Evolutionary conservation across 2,329 filamentous ascomycete species (phyloP), one percentile per base, ranked within the genome.

Genomic region (Claviceps citrina): DNA sequence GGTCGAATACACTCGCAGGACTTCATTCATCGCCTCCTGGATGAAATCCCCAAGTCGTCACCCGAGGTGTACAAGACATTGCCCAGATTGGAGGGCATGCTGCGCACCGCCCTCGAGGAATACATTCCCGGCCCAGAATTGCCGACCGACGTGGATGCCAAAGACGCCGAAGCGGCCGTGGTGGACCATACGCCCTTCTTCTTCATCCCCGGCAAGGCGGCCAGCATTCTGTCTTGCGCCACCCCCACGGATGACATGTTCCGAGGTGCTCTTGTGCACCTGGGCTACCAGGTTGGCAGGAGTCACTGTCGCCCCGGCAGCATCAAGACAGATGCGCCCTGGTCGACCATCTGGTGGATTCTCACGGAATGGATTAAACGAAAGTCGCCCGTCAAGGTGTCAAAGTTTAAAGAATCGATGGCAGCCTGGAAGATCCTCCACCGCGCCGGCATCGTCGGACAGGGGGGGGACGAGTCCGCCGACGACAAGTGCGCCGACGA

Each of bases 321-420:
- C 52, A 78, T 96, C 60, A 93, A 93, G 64, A 96, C 91, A 0
- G 78, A 96, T 59, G 91, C 91, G 12, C 84, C 87, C 0, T 98
- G 86, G 86, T 68, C 68, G 4, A 78, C 84, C 0, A 73, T 98
- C 36, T 96, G 91, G 87, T 82, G 93, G 55, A 67, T 96, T 22
- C 91, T 96, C 76, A 73, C 84, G 20, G 86, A 94, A 60, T 98
- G 86, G 85, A 75, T 83, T 12, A 73, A 80, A 19, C 85, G 93
- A 55, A 82, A 80, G 51, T 70, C 74, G 0, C 86, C 87, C 0
- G 68, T 93, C 43, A 93, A 83, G 54, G 73, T 78, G 27, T 73
- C 73, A 1, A 75, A 76, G 16, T 67, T 93, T 41, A 81, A 75
- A 50, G 68, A 76, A 31, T 71, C 71, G n/a, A 83, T 71, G 38